A percentile compares a stretch with the other conserved stretches of the same genome.
Conservation (phyloP, 805 yeast genomes). For the Wickerhamiella kurtzmanii region DNA sequence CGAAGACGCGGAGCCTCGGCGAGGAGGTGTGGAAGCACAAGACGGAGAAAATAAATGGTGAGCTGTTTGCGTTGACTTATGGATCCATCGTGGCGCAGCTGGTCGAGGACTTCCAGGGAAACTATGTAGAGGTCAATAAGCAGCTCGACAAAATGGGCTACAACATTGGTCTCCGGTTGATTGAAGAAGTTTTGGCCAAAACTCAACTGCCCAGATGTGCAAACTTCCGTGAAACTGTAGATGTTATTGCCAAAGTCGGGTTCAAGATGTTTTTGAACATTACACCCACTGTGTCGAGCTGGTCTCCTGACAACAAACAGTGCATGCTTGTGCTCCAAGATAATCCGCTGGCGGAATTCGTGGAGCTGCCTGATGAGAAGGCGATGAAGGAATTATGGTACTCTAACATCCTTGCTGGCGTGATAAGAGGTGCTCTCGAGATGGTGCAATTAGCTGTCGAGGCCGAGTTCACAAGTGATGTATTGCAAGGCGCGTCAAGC, state of each 20-base stretch:
- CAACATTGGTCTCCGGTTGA: constrained; percentile 77
- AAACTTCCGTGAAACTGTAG: constrained; percentile 73
- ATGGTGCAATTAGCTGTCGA: constrained; percentile 94
- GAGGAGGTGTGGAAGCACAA: constrained; percentile 87
- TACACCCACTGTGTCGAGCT: constrained; percentile 58
- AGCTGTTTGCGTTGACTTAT: constrained; percentile 84
- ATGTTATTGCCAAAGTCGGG: constrained; percentile 71
- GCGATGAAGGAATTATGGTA: constrained; percentile 75
- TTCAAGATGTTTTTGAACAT: constrained; percentile 81
- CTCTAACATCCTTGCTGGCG: constrained; percentile 80
- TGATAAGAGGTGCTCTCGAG: constrained; percentile 78
- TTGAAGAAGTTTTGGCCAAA: constrained; percentile 85
- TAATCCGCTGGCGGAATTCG: constrained; percentile 89
- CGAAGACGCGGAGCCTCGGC: constrained; percentile 35
- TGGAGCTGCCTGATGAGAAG: constrained; percentile 75
- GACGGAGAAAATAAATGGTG: constrained; percentile 83
- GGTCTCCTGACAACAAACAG: constrained; percentile 63
- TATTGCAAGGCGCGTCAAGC: constrained; percentile 62
- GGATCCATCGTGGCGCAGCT: constrained; percentile 89
- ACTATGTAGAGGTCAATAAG: constrained; percentile 64
- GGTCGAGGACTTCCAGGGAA: constrained; percentile 66
- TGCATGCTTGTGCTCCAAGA: constrained; percentile 64
- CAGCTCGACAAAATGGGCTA: constrained; percentile 91
- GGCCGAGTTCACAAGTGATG: constrained; percentile 64
- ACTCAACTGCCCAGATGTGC: constrained; percentile 76